Evolutionary conservation across 768 basidiomycete genomes (phyloP).

Genomic region (Xerocomus spinulosus): DNA sequence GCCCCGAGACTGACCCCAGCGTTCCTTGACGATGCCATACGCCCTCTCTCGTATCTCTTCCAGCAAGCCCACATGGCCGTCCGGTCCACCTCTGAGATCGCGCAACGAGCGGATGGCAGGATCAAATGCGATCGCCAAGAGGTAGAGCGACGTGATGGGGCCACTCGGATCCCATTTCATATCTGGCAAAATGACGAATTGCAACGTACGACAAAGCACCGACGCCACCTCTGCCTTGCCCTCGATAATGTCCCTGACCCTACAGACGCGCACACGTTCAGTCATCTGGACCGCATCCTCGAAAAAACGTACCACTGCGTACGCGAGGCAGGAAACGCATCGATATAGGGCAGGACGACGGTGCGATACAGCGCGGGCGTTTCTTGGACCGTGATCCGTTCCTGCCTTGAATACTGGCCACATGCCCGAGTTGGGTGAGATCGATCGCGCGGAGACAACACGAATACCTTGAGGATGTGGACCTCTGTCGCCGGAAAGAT

Average conservation of each 20-base stretch:
- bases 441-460: too few species aligned
- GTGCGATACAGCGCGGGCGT: conserved; percentile 71
- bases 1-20: conserved; percentile 62
- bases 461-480: conserved; percentile 71
- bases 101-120: conserved; percentile 64
- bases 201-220: conserved; percentile 57
- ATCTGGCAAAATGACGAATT: conserved; percentile 85
- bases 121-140: conserved; percentile 71
- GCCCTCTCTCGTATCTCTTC: conserved; percentile 58
- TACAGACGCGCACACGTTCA: neutral
- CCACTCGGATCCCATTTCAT: conserved; percentile 94
- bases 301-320: conserved; percentile 62
- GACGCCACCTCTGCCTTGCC: conserved; percentile 73
- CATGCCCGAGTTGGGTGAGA: too few species aligned
- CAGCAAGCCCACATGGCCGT: conserved; percentile 62
- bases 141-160: conserved; percentile 64
- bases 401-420: conserved; percentile 81
- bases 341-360: conserved; percentile 75
- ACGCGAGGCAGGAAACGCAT: conserved; percentile 66
- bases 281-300: too few species aligned
- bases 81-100: conserved; percentile 50
- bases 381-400: conserved; percentile 69
- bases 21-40: conserved; percentile 45
- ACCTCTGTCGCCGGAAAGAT: conserved; percentile 87
- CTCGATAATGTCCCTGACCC: conserved; percentile 77